Conservation (phyloP, 495 filamentous ascomycete species). For the Tuber aestivum region DNA sequence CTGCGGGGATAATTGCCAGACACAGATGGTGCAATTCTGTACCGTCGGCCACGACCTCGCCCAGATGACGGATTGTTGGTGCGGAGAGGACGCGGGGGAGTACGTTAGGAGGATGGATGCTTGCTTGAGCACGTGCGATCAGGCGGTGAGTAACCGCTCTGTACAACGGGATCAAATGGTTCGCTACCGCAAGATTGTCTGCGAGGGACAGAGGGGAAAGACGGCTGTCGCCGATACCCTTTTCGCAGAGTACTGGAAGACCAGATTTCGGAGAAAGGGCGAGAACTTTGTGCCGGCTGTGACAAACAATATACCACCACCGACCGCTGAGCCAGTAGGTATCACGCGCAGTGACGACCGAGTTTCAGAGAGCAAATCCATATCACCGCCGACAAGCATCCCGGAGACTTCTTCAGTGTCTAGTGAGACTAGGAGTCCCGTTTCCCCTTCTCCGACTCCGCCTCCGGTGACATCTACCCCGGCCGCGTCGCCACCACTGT, state of each 20-base stretch:
- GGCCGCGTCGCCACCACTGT: conserved; percentile 12
- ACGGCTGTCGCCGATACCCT: conserved; percentile 9
- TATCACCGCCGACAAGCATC: not conserved
- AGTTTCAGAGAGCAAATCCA: not conserved
- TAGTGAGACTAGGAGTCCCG: not conserved
- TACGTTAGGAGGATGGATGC: conserved; percentile 34
- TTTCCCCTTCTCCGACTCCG: conserved; percentile 12
- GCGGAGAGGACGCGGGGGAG: conserved; percentile 12
- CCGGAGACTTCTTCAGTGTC: not conserved
- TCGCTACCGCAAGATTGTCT: conserved; percentile 33
- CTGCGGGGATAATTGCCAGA: conserved; percentile 40
- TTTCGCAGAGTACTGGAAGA: conserved; percentile 35
- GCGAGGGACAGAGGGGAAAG: conserved; percentile 11
- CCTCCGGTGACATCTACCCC: conserved; percentile 12
- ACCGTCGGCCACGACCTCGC: conserved; percentile 27
- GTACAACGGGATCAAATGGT: conserved; percentile 31
- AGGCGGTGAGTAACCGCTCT: conserved; percentile 23
- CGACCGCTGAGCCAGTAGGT: conserved; percentile 19
- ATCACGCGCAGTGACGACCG: not conserved
- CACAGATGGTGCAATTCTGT: conserved; percentile 37
- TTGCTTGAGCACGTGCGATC: conserved; percentile 34
- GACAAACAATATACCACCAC: conserved; percentile 35
- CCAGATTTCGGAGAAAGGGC: conserved; percentile 26
- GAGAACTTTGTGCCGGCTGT: conserved; percentile 25
- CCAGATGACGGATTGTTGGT: conserved; percentile 38